Evolutionary conservation across 768 basidiomycete genomes (phyloP), one percentile per base, ranked within the genome.

Genomic region (Suillus cothurnatus): DNA sequence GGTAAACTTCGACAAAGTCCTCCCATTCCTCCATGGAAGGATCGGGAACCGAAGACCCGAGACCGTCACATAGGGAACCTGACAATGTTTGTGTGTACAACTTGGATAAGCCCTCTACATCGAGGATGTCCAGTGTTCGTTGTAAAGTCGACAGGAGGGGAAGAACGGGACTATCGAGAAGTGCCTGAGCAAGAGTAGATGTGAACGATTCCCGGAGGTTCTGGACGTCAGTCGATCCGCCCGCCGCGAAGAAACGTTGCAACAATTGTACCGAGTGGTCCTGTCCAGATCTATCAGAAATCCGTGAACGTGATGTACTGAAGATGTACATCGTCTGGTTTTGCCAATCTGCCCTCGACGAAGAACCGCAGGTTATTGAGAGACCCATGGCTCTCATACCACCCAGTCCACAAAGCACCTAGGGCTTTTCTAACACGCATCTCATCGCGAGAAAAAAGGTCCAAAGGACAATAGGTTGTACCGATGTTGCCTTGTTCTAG

Each of bases 301-400:
- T 15, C 7, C 61, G 36, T n/a, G 23, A 17, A 15, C 34, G 32
- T 39, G 57, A 41, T 26, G 39, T 52, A 1, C 31, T 59, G 9
- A n/a, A 63, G 63, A 65, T 86, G 65, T 71, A 92, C 91, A 74
- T 89, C 80, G 34, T 77, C 74, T 39, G 93, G 89, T 57, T 70
- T 76, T 38, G 94, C 73, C 65, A 82, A 77, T 68, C 81, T 80
- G 9, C 95, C 95, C 23, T 82, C 73, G 12, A 86, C 81, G 70
- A 96, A 98, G 14, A 99, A 75, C 67, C 88, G 88, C 71, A 97
- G 82, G 73, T 94, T 98, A 77, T 97, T 98, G 43, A 86, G 77
- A 28, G 81, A 74, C 21, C 91, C 93, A 26, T 86, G 76, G 63
- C 85, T 90, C 19, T 74, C 74, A 36, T 79, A 66, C 96, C 97